These are phyloP conservation scores for Rosa chinensis DNA, from an alignment of 306 rosid genomes.

Conservation along the genomic window DNA sequence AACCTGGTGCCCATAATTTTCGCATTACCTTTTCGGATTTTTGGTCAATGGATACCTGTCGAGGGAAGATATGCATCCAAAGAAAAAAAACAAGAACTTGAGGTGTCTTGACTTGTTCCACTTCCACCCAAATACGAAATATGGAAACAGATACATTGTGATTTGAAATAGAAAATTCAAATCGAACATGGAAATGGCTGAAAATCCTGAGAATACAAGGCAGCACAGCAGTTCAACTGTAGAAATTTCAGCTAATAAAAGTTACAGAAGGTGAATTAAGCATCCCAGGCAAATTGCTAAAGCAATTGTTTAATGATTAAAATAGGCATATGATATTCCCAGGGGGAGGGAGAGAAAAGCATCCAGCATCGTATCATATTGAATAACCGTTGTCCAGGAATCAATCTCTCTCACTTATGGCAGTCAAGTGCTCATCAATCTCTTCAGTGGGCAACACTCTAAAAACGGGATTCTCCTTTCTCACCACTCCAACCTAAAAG, in stretches of 20 bases:
- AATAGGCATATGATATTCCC: conserved; percentile 10
- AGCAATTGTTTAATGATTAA: conserved; percentile 19
- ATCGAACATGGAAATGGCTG: not conserved
- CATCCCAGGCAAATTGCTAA: conserved; percentile 7
- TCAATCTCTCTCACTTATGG: conserved; percentile 97
- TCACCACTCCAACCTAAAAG: conserved; percentile 92
- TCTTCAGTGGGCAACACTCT: conserved; percentile 86
- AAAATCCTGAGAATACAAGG: not conserved
- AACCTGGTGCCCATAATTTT: too few relatives aligned
- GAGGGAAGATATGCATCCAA: not conserved
- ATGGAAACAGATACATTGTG: not conserved
- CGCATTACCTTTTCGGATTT: too few relatives aligned
- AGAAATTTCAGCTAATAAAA: not conserved
- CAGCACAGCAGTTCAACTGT: not conserved
- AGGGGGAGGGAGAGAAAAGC: conserved; percentile 5
- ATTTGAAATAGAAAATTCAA: not conserved
- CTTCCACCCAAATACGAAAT: not conserved
- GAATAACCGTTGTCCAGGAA: conserved; percentile 10
- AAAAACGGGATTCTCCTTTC: conserved; percentile 65
- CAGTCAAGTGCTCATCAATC: conserved; percentile 97
- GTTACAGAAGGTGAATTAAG: not conserved
- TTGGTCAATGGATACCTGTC: not conserved
- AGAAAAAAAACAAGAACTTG: not conserved
- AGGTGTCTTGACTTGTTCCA: not conserved
- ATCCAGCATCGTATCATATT: conserved; percentile 20